Base-by-base conservation (phyloP, 164 flowering plant species). In the Taxillus chinensis region DNA sequence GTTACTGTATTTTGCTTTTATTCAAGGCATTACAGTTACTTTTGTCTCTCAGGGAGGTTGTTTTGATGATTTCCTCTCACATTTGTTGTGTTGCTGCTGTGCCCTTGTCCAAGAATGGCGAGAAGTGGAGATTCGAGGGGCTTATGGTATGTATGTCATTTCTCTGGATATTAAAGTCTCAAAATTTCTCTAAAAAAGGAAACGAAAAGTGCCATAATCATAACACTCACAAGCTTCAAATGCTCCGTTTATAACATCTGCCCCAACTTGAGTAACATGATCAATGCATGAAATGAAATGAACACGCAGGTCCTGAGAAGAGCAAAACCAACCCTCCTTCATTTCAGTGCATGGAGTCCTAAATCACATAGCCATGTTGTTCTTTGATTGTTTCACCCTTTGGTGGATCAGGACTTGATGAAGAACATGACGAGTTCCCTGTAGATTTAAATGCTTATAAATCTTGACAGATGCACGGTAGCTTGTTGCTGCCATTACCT, bases 91-190 rank as follows among this genome's bases (percentile, higher is more conserved):
- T 64, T 93, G 99, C 74, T 93, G 97, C 75, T 93, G 99, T 72
- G 96, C 99, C 17, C 87, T 90, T 43, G 95, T 90, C 57, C 99
- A 92, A 86, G 98, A 92, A 81, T 83, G 90, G 97, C 85, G 98
- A 60, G 98, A 92, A 79, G 88, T 93, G 59, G 95, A 93, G 77
- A 83, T 84, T n/a, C 91, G 97, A 54, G 95, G 97, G 27, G 68
- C 70, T 56, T 73, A 76, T 73, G 95, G 97, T 89, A 77, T 48
- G 74, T 55, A 41, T 48, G 17, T 42, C 9, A 14, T 62, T 12
- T 40, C 43, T 38, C 43, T 38, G 5, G 14, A 9, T 16, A 27
- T 7, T 38, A 7, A 57, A 8, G n/a, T 39, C 3, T 38, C 0
- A 39, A 39, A 39, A 39, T 7, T 5, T 37, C 8, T 37, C 8